These are phyloP conservation scores for Passiflora organensis DNA, from an alignment of 345 rosid species.

Conservation along the genomic window DNA sequence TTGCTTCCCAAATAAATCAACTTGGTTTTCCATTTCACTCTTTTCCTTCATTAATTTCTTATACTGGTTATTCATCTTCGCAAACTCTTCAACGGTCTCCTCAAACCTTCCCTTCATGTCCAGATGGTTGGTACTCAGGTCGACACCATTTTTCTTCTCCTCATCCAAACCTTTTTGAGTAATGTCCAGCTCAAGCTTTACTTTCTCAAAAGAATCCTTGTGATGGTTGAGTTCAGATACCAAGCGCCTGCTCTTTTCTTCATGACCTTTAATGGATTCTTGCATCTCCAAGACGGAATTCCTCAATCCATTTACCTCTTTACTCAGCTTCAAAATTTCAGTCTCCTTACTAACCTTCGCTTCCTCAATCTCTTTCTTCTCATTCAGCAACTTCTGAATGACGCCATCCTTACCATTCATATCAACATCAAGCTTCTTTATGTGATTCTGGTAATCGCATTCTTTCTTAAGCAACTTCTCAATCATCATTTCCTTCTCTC, in stretches of 20 bases:
- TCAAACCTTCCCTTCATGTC: constrained; percentile 40
- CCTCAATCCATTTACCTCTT: constrained; percentile 34
- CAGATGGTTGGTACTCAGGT: constrained; percentile 25
- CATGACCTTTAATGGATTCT: constrained; percentile 21
- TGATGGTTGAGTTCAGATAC: constrained; percentile 17
- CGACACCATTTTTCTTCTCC: constrained; percentile 37
- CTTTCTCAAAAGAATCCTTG: constrained; percentile 10
- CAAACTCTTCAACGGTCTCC: constrained; percentile 30
- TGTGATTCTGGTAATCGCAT: constrained; percentile 11
- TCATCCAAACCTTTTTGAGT: constrained; percentile 32
- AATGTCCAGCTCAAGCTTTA: constrained; percentile 36
- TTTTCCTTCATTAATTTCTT: constrained; percentile 30
- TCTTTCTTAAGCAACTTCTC: constrained; percentile 30
- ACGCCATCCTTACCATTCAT: constrained; percentile 29
- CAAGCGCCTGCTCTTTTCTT: constrained; percentile 33
- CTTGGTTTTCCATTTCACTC: constrained; percentile 25
- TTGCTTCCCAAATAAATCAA: constrained; percentile 31
- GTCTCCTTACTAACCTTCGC: constrained; percentile 28
- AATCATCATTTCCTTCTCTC: constrained; percentile 29
- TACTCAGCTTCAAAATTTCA: constrained; percentile 35
- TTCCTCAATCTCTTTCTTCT: constrained; percentile 46
- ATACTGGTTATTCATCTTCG: constrained; percentile 21
- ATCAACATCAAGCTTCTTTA: constrained; percentile 18
- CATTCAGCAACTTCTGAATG: constrained; percentile 28
- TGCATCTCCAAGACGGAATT: constrained; percentile 25